Conservation (phyloP, 2,329 filamentous ascomycete species). For the Fusarium siculi region DNA sequence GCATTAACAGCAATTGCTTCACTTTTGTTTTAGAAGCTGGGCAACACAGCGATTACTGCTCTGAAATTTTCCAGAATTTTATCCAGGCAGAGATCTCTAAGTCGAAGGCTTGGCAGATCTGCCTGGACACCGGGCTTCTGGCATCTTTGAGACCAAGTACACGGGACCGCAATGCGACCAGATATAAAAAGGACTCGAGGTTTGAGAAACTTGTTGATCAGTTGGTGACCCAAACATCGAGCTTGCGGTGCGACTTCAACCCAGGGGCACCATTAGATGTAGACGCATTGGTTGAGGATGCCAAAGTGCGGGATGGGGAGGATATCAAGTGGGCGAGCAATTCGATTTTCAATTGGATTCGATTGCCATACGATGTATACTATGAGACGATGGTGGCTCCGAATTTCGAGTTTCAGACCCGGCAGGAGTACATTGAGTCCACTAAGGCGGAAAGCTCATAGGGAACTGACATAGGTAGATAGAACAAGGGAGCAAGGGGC, state of each 20-base stretch:
- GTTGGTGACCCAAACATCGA: rapidly evolving
- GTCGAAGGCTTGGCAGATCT: not conserved
- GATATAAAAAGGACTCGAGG: not conserved
- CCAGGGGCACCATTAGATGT: not conserved
- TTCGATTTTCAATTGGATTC: too few relatives aligned
- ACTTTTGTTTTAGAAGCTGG: not conserved
- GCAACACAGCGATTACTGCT: not conserved
- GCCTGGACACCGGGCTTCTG: not conserved
- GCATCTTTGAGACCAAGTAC: rapidly evolving
- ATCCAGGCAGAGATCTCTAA: not conserved
- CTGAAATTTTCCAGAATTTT: not conserved
- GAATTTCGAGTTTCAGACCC: not conserved
- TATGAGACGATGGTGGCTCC: not conserved
- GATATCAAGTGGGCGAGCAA: too few relatives aligned
- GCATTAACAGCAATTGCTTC: not conserved
- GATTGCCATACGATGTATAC: not conserved
- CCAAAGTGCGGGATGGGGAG: too few relatives aligned
- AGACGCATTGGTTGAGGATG: not conserved
- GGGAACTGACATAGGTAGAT: not conserved
- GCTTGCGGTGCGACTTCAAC: not conserved
- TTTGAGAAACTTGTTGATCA: not conserved
- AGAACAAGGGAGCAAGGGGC: too few relatives aligned
- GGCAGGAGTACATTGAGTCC: not conserved
- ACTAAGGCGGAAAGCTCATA: rapidly evolving
- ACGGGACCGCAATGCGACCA: rapidly evolving